These are phyloP conservation scores for Chlamydomonas schloesseri DNA, from an alignment of 139 green algal species.

Conservation along the genomic window DNA sequence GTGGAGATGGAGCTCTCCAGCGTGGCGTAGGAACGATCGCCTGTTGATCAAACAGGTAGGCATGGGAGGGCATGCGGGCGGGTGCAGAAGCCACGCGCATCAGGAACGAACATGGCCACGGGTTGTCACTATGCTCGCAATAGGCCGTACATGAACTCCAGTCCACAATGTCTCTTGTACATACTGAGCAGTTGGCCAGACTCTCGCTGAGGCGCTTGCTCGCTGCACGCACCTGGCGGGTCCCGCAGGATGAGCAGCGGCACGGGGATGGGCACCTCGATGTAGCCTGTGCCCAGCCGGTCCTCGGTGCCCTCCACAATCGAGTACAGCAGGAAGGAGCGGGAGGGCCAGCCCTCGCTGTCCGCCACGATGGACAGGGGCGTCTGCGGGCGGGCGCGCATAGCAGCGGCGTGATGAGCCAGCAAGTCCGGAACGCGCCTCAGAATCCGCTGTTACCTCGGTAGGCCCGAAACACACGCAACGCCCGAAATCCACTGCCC, in stretches of 20 bases:
- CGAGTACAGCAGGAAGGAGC: neutral
- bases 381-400: neutral
- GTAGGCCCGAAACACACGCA: too few species aligned
- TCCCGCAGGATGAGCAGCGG: constrained; percentile 4
- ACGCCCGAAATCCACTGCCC: too few species aligned
- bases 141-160: too few species aligned
- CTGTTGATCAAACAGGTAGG: neutral
- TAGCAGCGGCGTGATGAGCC: too few species aligned
- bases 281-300: neutral
- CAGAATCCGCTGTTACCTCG: too few species aligned
- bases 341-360: neutral
- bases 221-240: neutral
- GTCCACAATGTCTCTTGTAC: too few species aligned
- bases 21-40: neutral
- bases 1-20: neutral
- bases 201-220: too few species aligned
- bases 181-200: too few species aligned
- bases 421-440: too few species aligned
- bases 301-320: neutral
- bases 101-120: too few species aligned
- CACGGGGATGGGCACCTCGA: constrained; percentile 4
- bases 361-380: neutral
- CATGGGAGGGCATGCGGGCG: neutral
- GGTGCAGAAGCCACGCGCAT: too few species aligned
- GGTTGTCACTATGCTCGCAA: too few species aligned